Evolutionary conservation across 495 filamentous ascomycete species (phyloP).

Genomic region (Extremus antarcticus): DNA sequence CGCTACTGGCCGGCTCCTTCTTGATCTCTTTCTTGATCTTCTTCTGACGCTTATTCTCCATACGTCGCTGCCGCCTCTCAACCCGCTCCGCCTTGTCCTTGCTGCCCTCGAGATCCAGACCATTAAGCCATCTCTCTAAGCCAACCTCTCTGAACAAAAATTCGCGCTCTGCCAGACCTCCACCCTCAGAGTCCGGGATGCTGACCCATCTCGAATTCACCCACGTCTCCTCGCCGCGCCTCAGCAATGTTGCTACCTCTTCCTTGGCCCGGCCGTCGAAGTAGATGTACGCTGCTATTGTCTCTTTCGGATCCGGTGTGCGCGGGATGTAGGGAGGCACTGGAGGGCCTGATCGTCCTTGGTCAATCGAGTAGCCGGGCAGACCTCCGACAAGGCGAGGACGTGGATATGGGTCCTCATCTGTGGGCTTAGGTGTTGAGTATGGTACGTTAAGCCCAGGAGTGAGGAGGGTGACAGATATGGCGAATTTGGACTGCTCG

Average conservation of each 20-base stretch:
- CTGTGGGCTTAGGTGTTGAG: conserved; percentile 65
- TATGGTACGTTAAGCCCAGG: conserved; percentile 82
- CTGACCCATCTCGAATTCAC: conserved; percentile 98
- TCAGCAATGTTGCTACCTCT: conserved; percentile 87
- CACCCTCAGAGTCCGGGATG: conserved; percentile 79
- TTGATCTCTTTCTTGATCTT: conserved; percentile 35
- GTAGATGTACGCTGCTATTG: conserved; percentile 96
- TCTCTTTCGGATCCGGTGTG: conserved; percentile 84
- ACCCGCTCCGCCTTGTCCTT: conserved; percentile 77
- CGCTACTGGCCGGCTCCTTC: conserved; percentile 19
- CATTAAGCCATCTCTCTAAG: conserved; percentile 89
- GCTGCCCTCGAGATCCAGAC: conserved; percentile 72
- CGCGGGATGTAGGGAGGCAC: conserved; percentile 81
- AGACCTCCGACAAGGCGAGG: conserved; percentile 67
- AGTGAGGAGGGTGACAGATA: conserved; percentile 91
- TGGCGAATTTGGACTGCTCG: conserved; percentile 87
- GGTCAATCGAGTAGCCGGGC: conserved; percentile 44
- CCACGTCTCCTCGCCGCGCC: conserved; percentile 96
- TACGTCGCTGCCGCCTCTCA: conserved; percentile 72
- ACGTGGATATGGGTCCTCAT: conserved; percentile 60
- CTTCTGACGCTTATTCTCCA: conserved; percentile 72
- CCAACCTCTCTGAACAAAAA: conserved; percentile 97
- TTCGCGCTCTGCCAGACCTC: conserved; percentile 88
- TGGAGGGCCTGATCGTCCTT: conserved; percentile 43
- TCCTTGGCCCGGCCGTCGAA: conserved; percentile 94